Base-by-base conservation (phyloP, 768 basidiomycete species). In the Dictyophora rubrovolvata region DNA sequence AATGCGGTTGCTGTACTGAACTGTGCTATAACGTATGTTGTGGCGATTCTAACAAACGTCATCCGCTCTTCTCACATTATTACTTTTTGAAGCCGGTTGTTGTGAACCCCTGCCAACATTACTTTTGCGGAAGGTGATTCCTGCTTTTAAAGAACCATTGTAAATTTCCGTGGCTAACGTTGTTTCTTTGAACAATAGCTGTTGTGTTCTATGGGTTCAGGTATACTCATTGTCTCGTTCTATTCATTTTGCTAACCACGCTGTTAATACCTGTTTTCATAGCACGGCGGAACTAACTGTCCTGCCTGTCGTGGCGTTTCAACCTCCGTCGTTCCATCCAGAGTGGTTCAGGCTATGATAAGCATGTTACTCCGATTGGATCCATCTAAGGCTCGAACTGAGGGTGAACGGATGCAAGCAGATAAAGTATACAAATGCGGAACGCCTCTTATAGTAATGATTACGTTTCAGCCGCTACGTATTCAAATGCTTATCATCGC, bases 221-320 rank as follows among this genome's bases (percentile, higher is more conserved):
- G 89, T 90, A 71, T 83, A 87, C 82, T 62, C 47, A 53, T 50
- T 63, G 59, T 62, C 52, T 56, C 28, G 49, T 33, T 61, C 48
- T 50, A 50, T 64, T 49, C 48, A 8, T 21, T 59, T 53, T n/a
- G 35, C 22, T 17, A 50, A 23, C 33, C 20, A 56, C 56, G 20
- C 48, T 46, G 62, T 58, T 12, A 20, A 17, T 49, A 48, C 20
- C 37, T 56, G 22, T 55, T 16, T 56, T 17, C 35, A 14, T 64
- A 92, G 89, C 92, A 92, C 64, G 87, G 88, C 36, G 90, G 89
- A 55, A 85, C 86, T 18, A 87, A 82, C 64, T 93, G 90, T 67
- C 90, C 90, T 14, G 83, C 86, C 6, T 93, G 90, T 65, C 84
- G 90, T 56, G 79, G 82, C 22, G 63, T 75, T n/a, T 84, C 88